Conservation (phyloP, 345 rosid genomes). For the Gossypium sturtianum region DNA sequence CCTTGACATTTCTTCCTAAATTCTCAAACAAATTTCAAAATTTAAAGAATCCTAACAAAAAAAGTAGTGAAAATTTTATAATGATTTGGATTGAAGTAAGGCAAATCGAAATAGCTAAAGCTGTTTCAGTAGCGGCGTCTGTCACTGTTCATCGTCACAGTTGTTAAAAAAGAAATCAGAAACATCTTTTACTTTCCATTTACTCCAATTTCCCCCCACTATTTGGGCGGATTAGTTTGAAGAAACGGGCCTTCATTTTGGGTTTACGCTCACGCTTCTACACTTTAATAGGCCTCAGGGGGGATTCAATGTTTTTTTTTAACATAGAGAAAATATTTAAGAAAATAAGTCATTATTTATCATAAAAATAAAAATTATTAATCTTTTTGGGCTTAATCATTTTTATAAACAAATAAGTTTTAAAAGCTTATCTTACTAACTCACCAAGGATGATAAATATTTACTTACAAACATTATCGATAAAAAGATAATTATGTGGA, state of each 20-base stretch:
- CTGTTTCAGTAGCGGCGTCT: neutral
- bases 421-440: too few relatives aligned
- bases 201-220: neutral
- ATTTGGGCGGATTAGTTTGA: neutral
- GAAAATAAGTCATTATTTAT: neutral
- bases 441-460: too few relatives aligned
- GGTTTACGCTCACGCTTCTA: neutral
- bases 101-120: neutral
- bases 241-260: neutral
- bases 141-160: constrained; percentile 6
- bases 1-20: constrained; percentile 50
- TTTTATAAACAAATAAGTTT: too few relatives aligned
- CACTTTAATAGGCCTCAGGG: neutral
- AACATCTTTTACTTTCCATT: neutral
- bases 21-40: neutral
- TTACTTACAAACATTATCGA: too few relatives aligned
- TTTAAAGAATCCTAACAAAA: neutral
- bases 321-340: too few relatives aligned
- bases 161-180: neutral
- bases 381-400: too few relatives aligned
- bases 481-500: too few relatives aligned
- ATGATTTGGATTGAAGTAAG: neutral
- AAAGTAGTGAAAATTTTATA: neutral
- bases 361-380: neutral
- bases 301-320: neutral